Conservation (phyloP, 2,329 filamentous ascomycete genomes). For the Fonsecaea multimorphosa region DNA sequence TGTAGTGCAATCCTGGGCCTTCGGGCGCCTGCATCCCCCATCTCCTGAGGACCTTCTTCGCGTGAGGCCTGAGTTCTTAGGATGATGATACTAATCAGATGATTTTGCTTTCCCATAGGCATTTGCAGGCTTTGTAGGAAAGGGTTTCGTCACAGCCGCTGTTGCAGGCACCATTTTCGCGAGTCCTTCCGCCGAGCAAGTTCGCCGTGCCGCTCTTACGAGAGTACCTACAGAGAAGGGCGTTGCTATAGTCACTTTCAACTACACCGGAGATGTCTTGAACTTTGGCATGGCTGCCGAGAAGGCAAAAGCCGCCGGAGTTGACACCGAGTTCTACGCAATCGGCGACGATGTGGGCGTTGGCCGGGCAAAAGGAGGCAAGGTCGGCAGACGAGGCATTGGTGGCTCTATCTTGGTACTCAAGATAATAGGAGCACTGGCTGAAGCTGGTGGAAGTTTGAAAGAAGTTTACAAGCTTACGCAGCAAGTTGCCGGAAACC, state of each 20-base stretch:
- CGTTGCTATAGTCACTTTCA: constrained; percentile 59
- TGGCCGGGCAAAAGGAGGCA: constrained; percentile 79
- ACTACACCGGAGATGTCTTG: constrained; percentile 83
- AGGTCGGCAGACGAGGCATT: constrained; percentile 88
- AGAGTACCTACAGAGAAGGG: constrained; percentile 74
- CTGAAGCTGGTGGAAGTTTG: constrained; percentile 70
- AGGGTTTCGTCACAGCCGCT: constrained; percentile 77
- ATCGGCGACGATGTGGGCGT: constrained; percentile 93
- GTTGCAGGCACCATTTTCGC: constrained; percentile 90
- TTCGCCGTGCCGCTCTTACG: constrained; percentile 74
- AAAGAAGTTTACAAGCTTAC: constrained; percentile 76
- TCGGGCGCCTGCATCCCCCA: background rate
- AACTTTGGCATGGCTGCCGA: constrained; percentile 95
- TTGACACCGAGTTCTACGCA: constrained; percentile 84
- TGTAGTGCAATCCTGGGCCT: background rate
- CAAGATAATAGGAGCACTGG: constrained; percentile 85
- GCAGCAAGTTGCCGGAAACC: constrained; percentile 72
- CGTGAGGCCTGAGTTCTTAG: background rate
- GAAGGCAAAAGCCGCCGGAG: constrained; percentile 80
- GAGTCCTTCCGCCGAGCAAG: constrained; percentile 79
- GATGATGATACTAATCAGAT: background rate
- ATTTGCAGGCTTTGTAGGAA: constrained; percentile 83
- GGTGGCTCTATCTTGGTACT: constrained; percentile 90
- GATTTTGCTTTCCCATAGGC: constrained; percentile 55
- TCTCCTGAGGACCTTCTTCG: no score